Percentiles rank a stretch among this genome's conserved stretches.
Evolutionary conservation across 495 filamentous ascomycete genomes (phyloP).

Genomic region (Choiromyces venosus): DNA sequence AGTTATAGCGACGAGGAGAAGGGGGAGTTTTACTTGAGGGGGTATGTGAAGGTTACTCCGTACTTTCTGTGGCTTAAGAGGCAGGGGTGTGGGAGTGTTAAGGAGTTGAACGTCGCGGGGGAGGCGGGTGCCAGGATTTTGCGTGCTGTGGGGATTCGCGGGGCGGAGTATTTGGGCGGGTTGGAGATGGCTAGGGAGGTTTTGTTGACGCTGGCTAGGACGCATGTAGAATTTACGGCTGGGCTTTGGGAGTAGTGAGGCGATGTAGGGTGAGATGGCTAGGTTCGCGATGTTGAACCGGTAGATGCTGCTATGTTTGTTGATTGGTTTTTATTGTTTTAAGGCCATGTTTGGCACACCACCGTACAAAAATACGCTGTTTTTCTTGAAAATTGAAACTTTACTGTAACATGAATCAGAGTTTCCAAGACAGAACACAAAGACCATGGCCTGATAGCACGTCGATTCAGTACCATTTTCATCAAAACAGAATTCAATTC

Average conservation of each 20-base stretch:
- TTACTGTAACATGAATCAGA: too few relatives aligned
- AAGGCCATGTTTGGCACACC: too few relatives aligned
- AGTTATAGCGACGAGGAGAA: neutral
- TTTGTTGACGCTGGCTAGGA: neutral
- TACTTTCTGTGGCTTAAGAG: neutral
- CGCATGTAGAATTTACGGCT: neutral
- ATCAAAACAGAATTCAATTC: too few relatives aligned
- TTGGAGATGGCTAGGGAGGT: neutral
- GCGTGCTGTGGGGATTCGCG: neutral
- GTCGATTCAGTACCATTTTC: too few relatives aligned
- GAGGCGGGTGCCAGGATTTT: neutral
- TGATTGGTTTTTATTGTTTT: too few relatives aligned
- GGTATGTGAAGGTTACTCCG: neutral
- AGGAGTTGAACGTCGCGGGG: neutral
- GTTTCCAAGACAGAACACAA: too few relatives aligned
- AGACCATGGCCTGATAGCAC: too few relatives aligned
- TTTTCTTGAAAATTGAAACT: too few relatives aligned
- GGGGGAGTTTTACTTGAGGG: neutral
- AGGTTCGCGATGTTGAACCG: too few relatives aligned
- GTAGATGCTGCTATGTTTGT: too few relatives aligned
- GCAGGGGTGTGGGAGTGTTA: neutral
- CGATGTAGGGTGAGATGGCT: neutral
- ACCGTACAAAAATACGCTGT: too few relatives aligned
- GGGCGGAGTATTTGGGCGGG: neutral
- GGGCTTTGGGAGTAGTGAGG: neutral